These are phyloP conservation scores for Penicillium steckii DNA, from an alignment of 495 filamentous ascomycete species.

Conservation along the genomic window DNA sequence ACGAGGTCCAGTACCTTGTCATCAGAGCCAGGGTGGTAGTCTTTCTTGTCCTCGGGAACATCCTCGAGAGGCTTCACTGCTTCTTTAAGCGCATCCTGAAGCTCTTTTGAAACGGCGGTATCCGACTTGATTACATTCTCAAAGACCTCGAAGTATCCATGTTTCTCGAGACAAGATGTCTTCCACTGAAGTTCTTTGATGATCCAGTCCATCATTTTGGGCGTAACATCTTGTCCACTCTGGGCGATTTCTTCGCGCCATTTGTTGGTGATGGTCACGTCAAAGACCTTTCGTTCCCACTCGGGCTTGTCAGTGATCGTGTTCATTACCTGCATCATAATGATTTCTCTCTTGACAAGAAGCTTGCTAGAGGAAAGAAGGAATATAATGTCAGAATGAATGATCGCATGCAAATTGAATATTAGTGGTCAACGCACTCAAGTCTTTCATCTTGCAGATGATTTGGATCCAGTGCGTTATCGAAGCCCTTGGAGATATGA, in stretches of 20 bases:
- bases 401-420: not conserved
- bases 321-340: constrained; percentile 38
- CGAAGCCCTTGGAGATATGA: not conserved
- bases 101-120: constrained; percentile 23
- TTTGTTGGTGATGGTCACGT: constrained; percentile 38
- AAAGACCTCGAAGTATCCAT: constrained; percentile 30
- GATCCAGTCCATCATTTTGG: constrained; percentile 51
- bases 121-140: constrained; percentile 40
- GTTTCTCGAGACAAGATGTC: constrained; percentile 24
- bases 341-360: constrained; percentile 35
- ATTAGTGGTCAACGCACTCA: not conserved
- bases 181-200: constrained; percentile 52
- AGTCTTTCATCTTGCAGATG: not conserved
- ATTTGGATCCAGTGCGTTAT: not conserved
- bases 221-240: constrained; percentile 32
- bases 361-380: constrained; percentile 1
- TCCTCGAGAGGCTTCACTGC: constrained; percentile 39
- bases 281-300: constrained; percentile 44
- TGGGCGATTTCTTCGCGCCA: constrained; percentile 37
- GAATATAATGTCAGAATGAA: not conserved
- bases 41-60: constrained; percentile 45
- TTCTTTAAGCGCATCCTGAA: constrained; percentile 24
- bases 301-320: constrained; percentile 44
- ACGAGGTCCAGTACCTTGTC: constrained; percentile 58
- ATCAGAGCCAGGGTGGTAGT: constrained; percentile 59